These are phyloP conservation scores for Cochlearia excelsa DNA, from an alignment of 345 rosid species.

Conservation along the genomic window DNA sequence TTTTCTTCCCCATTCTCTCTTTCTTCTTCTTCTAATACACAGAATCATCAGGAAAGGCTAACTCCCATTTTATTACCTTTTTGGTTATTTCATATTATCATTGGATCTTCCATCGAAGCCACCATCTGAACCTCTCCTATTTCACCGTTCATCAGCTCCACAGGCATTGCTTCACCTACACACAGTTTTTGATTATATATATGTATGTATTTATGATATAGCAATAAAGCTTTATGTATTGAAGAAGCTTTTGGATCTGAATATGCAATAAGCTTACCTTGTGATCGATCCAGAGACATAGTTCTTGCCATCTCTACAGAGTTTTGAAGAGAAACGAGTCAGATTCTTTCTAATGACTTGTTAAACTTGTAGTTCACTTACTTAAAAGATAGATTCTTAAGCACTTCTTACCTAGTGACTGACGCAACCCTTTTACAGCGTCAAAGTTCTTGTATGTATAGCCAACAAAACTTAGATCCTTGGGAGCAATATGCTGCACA, in stretches of 20 bases:
- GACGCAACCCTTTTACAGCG: conserved; percentile 75
- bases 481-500: conserved; percentile 68
- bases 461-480: conserved; percentile 94
- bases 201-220: background rate
- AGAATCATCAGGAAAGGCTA: conserved; percentile 35
- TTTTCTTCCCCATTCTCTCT: background rate
- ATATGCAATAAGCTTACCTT: conserved; percentile 18
- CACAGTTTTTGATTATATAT: background rate
- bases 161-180: conserved; percentile 56
- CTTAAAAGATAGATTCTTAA: background rate
- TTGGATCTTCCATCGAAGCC: conserved; percentile 67
- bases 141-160: conserved; percentile 45
- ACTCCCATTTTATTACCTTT: conserved; percentile 14
- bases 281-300: conserved; percentile 39
- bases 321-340: conserved; percentile 21
- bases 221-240: background rate
- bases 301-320: conserved; percentile 39
- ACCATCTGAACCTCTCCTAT: conserved; percentile 56
- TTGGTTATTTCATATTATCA: conserved; percentile 49
- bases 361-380: conserved; percentile 9
- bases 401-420: conserved; percentile 51
- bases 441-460: conserved; percentile 96
- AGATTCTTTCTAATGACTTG: conserved; percentile 21
- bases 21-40: conserved; percentile 33
- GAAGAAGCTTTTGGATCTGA: conserved; percentile 10